These are phyloP conservation scores for Rugonectria rugulosa DNA, from an alignment of 2,329 filamentous ascomycete genomes.

Conservation along the genomic window DNA sequence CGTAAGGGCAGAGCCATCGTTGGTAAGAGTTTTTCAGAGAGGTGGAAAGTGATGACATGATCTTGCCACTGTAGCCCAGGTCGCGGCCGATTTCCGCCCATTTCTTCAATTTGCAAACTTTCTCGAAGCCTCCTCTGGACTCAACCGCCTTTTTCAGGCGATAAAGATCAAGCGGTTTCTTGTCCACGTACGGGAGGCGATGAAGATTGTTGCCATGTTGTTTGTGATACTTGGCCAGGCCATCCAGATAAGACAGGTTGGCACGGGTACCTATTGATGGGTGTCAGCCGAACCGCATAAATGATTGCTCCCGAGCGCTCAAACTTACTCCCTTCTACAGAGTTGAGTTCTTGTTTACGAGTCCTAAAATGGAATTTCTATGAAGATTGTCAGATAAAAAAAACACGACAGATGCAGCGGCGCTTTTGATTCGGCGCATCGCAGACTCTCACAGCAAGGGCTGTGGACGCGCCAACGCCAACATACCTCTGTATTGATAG, in stretches of 20 bases:
- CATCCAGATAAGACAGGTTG: slow-evolving; percentile 95
- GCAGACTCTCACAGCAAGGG: too few species aligned
- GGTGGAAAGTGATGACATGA: slow-evolving; percentile 98
- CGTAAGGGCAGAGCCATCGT: slow-evolving; percentile 95
- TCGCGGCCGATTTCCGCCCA: slow-evolving; percentile 99
- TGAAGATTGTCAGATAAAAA: slow-evolving; percentile 26
- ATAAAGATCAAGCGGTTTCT: slow-evolving; percentile 94
- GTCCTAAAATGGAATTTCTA: slow-evolving; percentile 97
- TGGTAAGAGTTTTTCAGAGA: slow-evolving; percentile 98
- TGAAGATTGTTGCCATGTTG: slow-evolving; percentile 95
- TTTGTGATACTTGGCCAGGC: slow-evolving; percentile 94
- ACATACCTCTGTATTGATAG: slow-evolving; percentile 91
- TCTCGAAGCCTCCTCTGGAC: slow-evolving; percentile 91
- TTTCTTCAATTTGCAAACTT: slow-evolving; percentile 97
- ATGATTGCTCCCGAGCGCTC: neutral
- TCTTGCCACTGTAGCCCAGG: slow-evolving; percentile 97
- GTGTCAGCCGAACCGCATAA: slow-evolving; percentile 42
- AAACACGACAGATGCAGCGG: neutral
- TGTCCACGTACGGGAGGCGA: slow-evolving; percentile 94
- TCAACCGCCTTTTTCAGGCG: slow-evolving; percentile 97
- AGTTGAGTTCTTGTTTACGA: slow-evolving; percentile 94
- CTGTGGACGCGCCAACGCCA: slow-evolving; percentile 10
- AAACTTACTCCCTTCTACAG: slow-evolving; percentile 91
- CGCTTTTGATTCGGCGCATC: too few species aligned
- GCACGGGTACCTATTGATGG: slow-evolving; percentile 78